Evolutionary conservation across 257 asterid species (phyloP), one percentile per base, ranked within the genome.

Genomic region (Solanum medicagineum): DNA sequence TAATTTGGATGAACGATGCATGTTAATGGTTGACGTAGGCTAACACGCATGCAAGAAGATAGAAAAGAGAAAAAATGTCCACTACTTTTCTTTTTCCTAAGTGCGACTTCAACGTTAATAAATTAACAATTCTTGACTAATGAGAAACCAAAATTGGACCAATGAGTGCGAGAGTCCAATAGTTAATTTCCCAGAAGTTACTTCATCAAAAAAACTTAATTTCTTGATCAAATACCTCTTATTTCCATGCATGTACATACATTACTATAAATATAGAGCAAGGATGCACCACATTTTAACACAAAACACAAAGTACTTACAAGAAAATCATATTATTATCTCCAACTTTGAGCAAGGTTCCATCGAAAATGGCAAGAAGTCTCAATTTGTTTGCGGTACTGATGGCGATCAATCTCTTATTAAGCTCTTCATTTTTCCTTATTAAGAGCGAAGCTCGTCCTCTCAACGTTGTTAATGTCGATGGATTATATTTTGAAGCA

Each of bases 391-490:
- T 53, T 6, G 75, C 22, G 20, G 20, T 47, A 16, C 0, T 84
- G 22, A 44, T 70, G 32, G 14, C 8, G 7, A 2, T 86, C 11
- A 53, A 77, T 44, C 77, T 86, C 42, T 51, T 86, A 45, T 19
- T 73, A 0, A 24, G 57, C 40, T 70, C 82, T 80, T 80, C 57
- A 12, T 8, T 71, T 85, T 63, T 45, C 62, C 29, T 17, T 24
- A 36, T 17, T 24, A 47, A 49, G 9, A 40, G 15, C 10, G 84
- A 85, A 81, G 90, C 90, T 51, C 89, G 90, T 66, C 87, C 83
- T 29, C 75, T 87, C 3, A 89, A 71, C 6, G 70, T n/a, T 70
- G 45, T 77, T 49, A 80, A 75, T 2, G 51, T 83, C 9, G 86
- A 54, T 20, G 85, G 73, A 44, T 57, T 89, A 53, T 81, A 70